Evolutionary conservation across 1,284 basidiomycete genomes (phyloP), one percentile per base, ranked within the genome.

Genomic region (Athelia sp.): DNA sequence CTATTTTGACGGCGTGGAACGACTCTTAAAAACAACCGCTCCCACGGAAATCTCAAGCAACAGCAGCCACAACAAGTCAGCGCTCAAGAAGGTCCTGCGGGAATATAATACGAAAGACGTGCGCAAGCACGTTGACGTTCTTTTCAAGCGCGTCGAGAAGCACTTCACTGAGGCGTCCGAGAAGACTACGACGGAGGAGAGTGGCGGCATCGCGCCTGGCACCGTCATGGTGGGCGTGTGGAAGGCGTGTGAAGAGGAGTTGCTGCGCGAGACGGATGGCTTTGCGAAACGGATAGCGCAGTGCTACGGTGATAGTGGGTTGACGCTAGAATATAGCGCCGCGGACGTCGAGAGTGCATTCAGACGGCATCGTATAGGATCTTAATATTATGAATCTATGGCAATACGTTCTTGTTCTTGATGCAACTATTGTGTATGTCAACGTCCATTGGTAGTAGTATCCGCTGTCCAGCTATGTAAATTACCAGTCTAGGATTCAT

Each of bases 101-200:
- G 94, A 98, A 57, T 87, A 84, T 61, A 86, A 81, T 49, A 71
- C 81, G 26, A 98, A 97, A 66, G 96, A 99, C 63, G 73, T 98
- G 23, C 84, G 91, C 32, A 97, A 87, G 62, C 73, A 84, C 54
- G 74, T 98, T 45, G 96, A 98, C 53, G 81, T 82, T 9, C 75
- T 99, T 40, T 89, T 86, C 62, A 92, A 92, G 62, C 82, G 96
- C 8, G 92, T 99, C 22, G 92, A 94, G 65, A 99, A 99, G 66
- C 96, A 98, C 63, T 98, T 98, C 63, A 84, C 84, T 2, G 89
- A 93, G 58, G 79, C 80, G 0, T 79, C 82, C 8, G 87, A 86
- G 54, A 86, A 82, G 57, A 65, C 77, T 3, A 79, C 75, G 4
- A 74, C 73, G 2, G 84, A 82, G 53, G 78, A 83, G 46, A 74